Percentiles rank a stretch among this genome's conserved stretches.
phyloP scores from a whole-genome alignment of 2,329 filamentous ascomycete species.

The Cladosporium sp. region DNA sequence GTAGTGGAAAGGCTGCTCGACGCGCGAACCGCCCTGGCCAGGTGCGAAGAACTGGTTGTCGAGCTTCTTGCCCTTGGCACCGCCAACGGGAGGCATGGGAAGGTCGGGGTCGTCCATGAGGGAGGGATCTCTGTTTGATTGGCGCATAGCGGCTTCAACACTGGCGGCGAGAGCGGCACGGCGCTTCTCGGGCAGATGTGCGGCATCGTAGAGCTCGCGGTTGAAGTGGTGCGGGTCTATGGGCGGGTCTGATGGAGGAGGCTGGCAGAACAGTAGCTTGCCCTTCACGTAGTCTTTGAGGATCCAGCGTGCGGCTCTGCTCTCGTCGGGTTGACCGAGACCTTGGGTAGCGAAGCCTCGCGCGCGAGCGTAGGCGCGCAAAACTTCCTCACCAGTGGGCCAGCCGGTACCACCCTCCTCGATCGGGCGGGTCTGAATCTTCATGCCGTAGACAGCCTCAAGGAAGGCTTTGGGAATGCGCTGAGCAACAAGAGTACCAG shows the following conservation, averaged over 20 bases:
- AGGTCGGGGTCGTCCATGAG: constrained; percentile 56
- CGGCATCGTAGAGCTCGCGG: constrained; percentile 78
- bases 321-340: constrained; percentile 84
- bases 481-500: constrained; percentile 76
- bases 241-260: constrained; percentile 67
- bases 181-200: constrained; percentile 79
- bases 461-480: constrained; percentile 86
- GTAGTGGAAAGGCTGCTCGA: constrained; percentile 82
- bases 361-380: constrained; percentile 82
- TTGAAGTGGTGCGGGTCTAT: constrained; percentile 81
- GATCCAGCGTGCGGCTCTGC: constrained; percentile 81
- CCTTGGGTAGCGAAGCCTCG: constrained; percentile 89
- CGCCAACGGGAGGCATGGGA: constrained; percentile 47
- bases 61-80: constrained; percentile 72
- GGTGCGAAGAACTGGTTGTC: constrained; percentile 88
- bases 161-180: constrained; percentile 62
- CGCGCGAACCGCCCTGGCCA: constrained; percentile 60
- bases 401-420: constrained; percentile 92
- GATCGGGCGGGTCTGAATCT: constrained; percentile 73
- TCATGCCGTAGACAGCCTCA: constrained; percentile 91
- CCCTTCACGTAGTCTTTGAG: constrained; percentile 98
- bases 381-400: constrained; percentile 80
- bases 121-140: constrained; percentile 40
- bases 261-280: constrained; percentile 88
- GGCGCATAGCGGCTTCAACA: constrained; percentile 27